A percentile compares a stretch with the other conserved stretches of the same genome.
Conservation (phyloP, 148 eudicot genomes). For the Camellia japonica region DNA sequence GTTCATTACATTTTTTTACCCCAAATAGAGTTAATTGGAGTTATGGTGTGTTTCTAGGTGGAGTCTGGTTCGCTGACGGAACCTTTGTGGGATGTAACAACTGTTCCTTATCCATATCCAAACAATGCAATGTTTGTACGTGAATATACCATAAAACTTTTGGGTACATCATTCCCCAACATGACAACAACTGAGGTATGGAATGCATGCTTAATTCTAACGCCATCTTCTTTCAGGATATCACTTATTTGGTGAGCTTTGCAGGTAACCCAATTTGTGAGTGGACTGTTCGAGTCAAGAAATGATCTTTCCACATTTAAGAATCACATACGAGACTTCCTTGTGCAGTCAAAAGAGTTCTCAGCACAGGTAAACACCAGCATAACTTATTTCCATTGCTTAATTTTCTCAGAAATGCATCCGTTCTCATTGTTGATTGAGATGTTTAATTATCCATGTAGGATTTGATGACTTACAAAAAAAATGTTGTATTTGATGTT, state of each 20-base stretch:
- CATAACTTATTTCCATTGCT: neutral
- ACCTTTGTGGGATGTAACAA: constrained; percentile 88
- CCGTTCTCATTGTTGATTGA: too few species aligned
- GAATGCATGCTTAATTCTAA: neutral
- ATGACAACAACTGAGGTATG: constrained; percentile 83
- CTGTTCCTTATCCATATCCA: constrained; percentile 74
- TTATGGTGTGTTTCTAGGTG: constrained; percentile 40
- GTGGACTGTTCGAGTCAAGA: constrained; percentile 78
- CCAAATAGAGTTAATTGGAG: neutral
- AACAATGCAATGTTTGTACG: constrained; percentile 73
- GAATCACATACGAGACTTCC: constrained; percentile 91
- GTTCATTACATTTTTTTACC: neutral
- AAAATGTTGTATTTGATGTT: neutral
- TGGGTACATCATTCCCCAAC: constrained; percentile 89
- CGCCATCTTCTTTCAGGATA: neutral
- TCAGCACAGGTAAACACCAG: constrained; percentile 75
- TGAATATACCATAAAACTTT: constrained; percentile 87
- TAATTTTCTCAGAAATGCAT: neutral
- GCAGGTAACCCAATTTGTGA: constrained; percentile 91
- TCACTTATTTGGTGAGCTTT: constrained; percentile 18
- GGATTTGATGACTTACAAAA: neutral
- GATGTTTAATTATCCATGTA: neutral
- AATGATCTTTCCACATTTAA: constrained; percentile 76
- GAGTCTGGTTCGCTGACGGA: constrained; percentile 77
- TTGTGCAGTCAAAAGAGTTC: constrained; percentile 95